These are phyloP conservation scores for Areca catechu DNA, from an alignment of 176 grass and related monocot species.

Conservation along the genomic window DNA sequence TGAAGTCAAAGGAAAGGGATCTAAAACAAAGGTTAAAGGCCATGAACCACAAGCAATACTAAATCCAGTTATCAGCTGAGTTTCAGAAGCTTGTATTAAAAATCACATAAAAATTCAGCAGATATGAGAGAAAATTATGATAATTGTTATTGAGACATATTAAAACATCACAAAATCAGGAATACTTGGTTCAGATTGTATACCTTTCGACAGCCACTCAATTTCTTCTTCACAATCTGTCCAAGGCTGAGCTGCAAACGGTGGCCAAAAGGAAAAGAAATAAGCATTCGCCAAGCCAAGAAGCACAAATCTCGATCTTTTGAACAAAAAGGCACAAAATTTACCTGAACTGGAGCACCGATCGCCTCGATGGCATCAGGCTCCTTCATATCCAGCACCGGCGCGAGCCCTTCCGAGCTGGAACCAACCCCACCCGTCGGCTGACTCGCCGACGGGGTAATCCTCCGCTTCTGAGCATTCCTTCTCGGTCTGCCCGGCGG, in stretches of 20 bases:
- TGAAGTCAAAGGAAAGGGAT: too few relatives aligned
- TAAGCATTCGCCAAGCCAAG: background rate
- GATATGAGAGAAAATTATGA: background rate
- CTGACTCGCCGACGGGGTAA: slow-evolving; percentile 3
- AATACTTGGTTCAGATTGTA: background rate
- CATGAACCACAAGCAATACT: too few relatives aligned
- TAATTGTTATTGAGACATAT: too few relatives aligned
- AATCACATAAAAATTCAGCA: background rate
- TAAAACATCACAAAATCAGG: background rate
- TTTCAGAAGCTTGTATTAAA: too few relatives aligned
- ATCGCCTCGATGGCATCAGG: slow-evolving; percentile 23
- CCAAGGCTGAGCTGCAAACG: slow-evolving; percentile 32
- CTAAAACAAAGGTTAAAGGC: too few relatives aligned
- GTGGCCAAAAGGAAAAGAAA: background rate
- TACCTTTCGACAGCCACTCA: slow-evolving; percentile 57
- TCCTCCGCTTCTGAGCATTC: slow-evolving; percentile 43
- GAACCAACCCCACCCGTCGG: background rate
- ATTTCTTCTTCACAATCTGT: slow-evolving; percentile 56
- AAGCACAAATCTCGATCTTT: background rate
- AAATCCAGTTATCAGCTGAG: too few relatives aligned
- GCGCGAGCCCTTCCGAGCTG: background rate
- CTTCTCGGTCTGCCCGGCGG: slow-evolving; percentile 25
- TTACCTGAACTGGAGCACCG: slow-evolving; percentile 4
- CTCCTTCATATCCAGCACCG: background rate
- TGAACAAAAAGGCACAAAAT: background rate